phyloP scores from a whole-genome alignment of 768 basidiomycete genomes.

The Filobasidium floriforme region DNA sequence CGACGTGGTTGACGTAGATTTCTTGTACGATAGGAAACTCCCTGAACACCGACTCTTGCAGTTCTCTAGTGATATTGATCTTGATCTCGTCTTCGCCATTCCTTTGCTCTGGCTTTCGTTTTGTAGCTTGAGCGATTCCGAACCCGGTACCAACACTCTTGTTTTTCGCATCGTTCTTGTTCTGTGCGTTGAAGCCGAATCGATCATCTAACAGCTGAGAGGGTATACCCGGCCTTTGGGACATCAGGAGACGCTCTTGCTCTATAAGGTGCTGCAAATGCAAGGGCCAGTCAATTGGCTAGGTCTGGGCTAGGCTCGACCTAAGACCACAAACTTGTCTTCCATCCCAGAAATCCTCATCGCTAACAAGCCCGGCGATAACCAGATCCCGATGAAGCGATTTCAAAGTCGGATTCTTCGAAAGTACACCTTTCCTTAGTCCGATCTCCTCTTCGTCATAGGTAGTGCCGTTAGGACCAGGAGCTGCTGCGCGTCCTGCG shows the following conservation, averaged over 20 bases:
- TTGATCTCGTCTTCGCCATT: constrained; percentile 53
- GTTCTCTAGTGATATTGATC: constrained; percentile 69
- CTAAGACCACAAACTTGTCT: constrained; percentile 59
- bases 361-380: constrained; percentile 61
- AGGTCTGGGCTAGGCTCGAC: not conserved
- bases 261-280: constrained; percentile 34
- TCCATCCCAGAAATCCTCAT: constrained; percentile 95
- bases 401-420: constrained; percentile 69
- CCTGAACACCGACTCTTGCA: constrained; percentile 93
- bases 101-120: not conserved
- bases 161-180: constrained; percentile 58
- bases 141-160: constrained; percentile 36
- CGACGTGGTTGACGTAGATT: constrained; percentile 88
- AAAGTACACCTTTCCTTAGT: constrained; percentile 52
- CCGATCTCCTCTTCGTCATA: constrained; percentile 19
- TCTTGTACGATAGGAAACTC: constrained; percentile 91
- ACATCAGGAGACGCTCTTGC: constrained; percentile 36
- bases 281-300: not conserved
- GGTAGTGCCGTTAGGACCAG: not conserved
- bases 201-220: constrained; percentile 45
- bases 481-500: not conserved
- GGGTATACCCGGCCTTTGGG: constrained; percentile 41
- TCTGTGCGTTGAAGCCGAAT: constrained; percentile 62
- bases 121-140: constrained; percentile 13
- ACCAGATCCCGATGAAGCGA: constrained; percentile 82